These are phyloP conservation scores for Parachlorella kessleri DNA, from an alignment of 139 green algal genomes.

Conservation along the genomic window DNA sequence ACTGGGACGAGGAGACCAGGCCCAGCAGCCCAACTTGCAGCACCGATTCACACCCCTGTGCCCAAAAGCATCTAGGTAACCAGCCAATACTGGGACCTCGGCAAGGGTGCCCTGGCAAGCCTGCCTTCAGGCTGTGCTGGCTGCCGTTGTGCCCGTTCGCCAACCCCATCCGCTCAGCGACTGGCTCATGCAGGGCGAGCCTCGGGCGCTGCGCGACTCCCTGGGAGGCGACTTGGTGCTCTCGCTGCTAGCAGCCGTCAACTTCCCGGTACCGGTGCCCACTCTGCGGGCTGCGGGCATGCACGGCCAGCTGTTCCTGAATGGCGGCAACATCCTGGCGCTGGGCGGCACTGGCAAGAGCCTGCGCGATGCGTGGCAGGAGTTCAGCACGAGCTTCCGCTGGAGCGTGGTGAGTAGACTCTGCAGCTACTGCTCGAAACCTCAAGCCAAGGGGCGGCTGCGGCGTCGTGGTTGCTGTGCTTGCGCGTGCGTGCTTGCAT, in stretches of 20 bases:
- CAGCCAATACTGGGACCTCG: too few species aligned
- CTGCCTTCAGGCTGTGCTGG: too few species aligned
- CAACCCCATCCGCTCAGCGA: too few species aligned
- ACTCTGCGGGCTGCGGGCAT: slow-evolving; percentile 47
- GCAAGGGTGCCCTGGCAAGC: too few species aligned
- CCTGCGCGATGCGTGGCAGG: slow-evolving; percentile 8
- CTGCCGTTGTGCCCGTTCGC: too few species aligned
- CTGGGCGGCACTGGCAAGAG: slow-evolving; percentile 24
- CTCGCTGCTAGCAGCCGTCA: slow-evolving; percentile 65
- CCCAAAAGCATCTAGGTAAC: too few species aligned
- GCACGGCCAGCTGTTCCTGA: slow-evolving; percentile 78
- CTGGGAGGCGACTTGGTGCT: slow-evolving; percentile 71
- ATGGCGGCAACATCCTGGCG: slow-evolving; percentile 64
- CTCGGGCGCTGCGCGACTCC: slow-evolving; percentile 41
- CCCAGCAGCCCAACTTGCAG: too few species aligned
- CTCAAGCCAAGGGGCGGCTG: too few species aligned
- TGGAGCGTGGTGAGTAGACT: slow-evolving; percentile 67
- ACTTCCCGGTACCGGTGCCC: slow-evolving; percentile 60
- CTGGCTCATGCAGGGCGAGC: not conserved
- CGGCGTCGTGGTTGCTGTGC: not conserved
- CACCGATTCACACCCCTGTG: too few species aligned
- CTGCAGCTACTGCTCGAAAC: too few species aligned
- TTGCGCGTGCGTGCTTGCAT: not conserved
- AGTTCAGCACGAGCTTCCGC: slow-evolving; percentile 54
- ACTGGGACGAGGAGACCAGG: too few species aligned